Conservation (phyloP, 441 rosid species). For the Pelargonium australe region DNA sequence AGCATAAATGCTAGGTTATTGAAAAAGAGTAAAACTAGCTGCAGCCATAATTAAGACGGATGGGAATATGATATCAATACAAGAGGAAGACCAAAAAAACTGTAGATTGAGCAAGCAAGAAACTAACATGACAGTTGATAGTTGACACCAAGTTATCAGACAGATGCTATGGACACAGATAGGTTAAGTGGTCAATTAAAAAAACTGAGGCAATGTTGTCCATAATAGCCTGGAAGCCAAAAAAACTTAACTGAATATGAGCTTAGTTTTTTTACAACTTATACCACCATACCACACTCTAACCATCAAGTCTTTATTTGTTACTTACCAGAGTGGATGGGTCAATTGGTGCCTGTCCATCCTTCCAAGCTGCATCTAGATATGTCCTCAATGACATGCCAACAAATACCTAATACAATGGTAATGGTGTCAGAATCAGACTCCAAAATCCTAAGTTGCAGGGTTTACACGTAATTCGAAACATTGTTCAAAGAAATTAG, state of each 20-base stretch:
- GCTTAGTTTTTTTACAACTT: not conserved
- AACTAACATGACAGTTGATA: too few species aligned
- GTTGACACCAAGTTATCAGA: not conserved
- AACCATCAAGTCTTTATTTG: constrained; percentile 6
- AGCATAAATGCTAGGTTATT: not conserved
- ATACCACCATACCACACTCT: not conserved
- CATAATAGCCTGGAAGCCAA: not conserved
- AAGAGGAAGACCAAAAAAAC: not conserved
- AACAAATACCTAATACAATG: constrained; percentile 61
- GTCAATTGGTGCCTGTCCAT: constrained; percentile 94
- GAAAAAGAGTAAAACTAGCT: not conserved
- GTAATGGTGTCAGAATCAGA: constrained; percentile 17
- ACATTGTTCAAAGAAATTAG: not conserved
- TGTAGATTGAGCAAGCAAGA: too few species aligned
- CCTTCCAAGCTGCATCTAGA: constrained; percentile 97
- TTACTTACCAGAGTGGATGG: constrained; percentile 79
- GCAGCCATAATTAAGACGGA: not conserved
- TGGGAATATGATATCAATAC: not conserved
- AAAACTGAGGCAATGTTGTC: not conserved
- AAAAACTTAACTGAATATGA: not conserved
- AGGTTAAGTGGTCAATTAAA: not conserved
- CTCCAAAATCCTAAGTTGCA: not conserved
- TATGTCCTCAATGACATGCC: constrained; percentile 96
- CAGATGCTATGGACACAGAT: not conserved
- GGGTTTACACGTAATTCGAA: not conserved